Percentiles rank a stretch among this genome's conserved stretches.
phyloP scores from a whole-genome alignment of 148 eudicot species.

The Limonium bicolor region DNA sequence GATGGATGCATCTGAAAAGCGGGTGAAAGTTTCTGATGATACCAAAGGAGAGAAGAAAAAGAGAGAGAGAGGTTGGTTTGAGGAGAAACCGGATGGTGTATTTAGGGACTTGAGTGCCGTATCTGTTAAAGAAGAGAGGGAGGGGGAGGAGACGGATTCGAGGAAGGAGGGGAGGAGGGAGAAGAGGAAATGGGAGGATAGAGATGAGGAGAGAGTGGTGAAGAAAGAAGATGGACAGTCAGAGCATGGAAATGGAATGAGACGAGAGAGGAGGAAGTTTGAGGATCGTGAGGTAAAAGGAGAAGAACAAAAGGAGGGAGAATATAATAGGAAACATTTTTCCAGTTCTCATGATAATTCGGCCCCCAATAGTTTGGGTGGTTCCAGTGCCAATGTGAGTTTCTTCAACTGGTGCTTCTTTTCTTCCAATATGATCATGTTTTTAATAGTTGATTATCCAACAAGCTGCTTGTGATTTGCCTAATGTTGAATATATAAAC shows the following conservation, averaged over 20 bases:
- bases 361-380: slow-evolving; percentile 2
- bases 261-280: slow-evolving; percentile 11
- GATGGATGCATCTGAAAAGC: slow-evolving; percentile 8
- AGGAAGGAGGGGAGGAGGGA: slow-evolving; percentile 16
- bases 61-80: slow-evolving; percentile 23
- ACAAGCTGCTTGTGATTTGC: no score
- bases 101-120: slow-evolving; percentile 1
- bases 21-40: slow-evolving; percentile 11
- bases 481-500: no score
- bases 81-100: slow-evolving; percentile 13
- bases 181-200: slow-evolving; percentile 25
- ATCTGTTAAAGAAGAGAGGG: no score
- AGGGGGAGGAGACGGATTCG: slow-evolving; percentile 3
- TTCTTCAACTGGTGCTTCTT: neutral
- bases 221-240: slow-evolving; percentile 14
- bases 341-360: slow-evolving; percentile 5
- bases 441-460: neutral
- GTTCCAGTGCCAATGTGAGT: slow-evolving; percentile 37
- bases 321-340: slow-evolving; percentile 5
- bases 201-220: slow-evolving; percentile 7
- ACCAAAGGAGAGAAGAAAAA: slow-evolving; percentile 15
- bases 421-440: neutral
- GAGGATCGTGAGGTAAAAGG: slow-evolving; percentile 13
- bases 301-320: slow-evolving; percentile 13
- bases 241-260: slow-evolving; percentile 8